Conservation (phyloP, 768 basidiomycete species). For the Tephrocybe sp. region DNA sequence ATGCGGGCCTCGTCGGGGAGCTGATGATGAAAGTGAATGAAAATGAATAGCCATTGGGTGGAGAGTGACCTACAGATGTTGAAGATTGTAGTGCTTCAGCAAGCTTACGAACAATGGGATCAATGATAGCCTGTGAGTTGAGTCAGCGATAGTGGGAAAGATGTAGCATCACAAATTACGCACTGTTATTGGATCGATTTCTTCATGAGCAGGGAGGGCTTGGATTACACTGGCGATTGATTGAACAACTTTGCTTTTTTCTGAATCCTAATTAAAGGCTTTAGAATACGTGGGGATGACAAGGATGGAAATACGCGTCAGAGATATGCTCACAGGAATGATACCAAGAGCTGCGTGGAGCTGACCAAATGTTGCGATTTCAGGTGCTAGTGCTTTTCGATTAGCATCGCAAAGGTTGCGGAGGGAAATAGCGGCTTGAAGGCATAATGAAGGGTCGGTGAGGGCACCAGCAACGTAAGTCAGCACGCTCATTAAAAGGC, state of each 20-base stretch:
- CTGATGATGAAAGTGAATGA: constrained; percentile 39
- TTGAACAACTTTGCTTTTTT: constrained; percentile 88
- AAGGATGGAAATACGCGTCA: background rate
- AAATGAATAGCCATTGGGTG: background rate
- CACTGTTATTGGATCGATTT: constrained; percentile 75
- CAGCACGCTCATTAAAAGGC: constrained; percentile 62
- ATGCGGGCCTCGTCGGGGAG: constrained; percentile 70
- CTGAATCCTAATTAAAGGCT: constrained; percentile 54
- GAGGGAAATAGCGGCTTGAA: constrained; percentile 77
- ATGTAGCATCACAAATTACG: constrained; percentile 11
- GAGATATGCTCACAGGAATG: constrained; percentile 57
- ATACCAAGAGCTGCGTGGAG: constrained; percentile 73
- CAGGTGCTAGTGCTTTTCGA: constrained; percentile 74
- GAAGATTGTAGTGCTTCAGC: constrained; percentile 57
- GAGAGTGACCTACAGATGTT: constrained; percentile 34
- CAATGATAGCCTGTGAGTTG: constrained; percentile 59
- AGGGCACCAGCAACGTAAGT: constrained; percentile 71
- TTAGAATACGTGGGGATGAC: background rate
- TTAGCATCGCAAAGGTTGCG: constrained; percentile 90
- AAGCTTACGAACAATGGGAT: constrained; percentile 70
- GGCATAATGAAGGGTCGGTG: constrained; percentile 58
- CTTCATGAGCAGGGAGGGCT: constrained; percentile 77
- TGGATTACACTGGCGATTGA: constrained; percentile 93
- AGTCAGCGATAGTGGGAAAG: background rate
- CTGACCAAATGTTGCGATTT: constrained; percentile 82